Percentiles rank a stretch among this genome's conserved stretches.
phyloP scores from a whole-genome alignment of 345 rosid genomes.

The Populus alba region DNA sequence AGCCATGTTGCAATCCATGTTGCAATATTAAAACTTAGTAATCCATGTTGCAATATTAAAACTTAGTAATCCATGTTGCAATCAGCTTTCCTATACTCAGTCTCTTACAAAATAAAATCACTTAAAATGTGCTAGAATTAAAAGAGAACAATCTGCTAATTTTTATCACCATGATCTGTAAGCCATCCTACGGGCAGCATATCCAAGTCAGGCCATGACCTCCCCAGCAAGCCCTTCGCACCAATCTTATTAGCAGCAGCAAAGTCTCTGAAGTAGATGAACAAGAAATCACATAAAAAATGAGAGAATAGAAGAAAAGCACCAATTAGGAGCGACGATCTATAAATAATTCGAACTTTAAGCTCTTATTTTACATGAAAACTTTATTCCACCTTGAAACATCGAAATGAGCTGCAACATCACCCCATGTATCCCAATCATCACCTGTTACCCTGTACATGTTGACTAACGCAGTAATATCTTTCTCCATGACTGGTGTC shows the following conservation, averaged over 20 bases:
- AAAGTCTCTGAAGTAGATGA: constrained; percentile 53
- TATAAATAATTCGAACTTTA: constrained; percentile 6
- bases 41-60: no score
- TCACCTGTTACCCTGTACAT: constrained; percentile 87
- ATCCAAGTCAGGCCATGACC: constrained; percentile 91
- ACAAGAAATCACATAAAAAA: constrained; percentile 4
- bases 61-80: no score
- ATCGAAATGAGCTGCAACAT: constrained; percentile 73
- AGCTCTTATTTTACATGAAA: constrained; percentile 3
- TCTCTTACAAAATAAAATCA: constrained; percentile 1
- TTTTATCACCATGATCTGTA: constrained; percentile 63
- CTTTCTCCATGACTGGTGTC: constrained; percentile 73
- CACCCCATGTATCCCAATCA: constrained; percentile 94
- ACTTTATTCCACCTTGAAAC: constrained; percentile 55
- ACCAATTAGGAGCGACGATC: not conserved
- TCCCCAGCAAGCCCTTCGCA: constrained; percentile 57
- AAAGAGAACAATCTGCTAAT: constrained; percentile 8
- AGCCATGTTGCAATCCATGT: no score
- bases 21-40: no score
- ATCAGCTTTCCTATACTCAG: not conserved
- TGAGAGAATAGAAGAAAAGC: not conserved
- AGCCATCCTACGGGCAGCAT: constrained; percentile 95
- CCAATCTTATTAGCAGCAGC: constrained; percentile 66
- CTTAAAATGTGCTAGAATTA: not conserved
- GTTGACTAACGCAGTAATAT: constrained; percentile 57